These are phyloP conservation scores for Spinacia oleracea DNA, from an alignment of 179 eudicot genomes.

Conservation along the genomic window DNA sequence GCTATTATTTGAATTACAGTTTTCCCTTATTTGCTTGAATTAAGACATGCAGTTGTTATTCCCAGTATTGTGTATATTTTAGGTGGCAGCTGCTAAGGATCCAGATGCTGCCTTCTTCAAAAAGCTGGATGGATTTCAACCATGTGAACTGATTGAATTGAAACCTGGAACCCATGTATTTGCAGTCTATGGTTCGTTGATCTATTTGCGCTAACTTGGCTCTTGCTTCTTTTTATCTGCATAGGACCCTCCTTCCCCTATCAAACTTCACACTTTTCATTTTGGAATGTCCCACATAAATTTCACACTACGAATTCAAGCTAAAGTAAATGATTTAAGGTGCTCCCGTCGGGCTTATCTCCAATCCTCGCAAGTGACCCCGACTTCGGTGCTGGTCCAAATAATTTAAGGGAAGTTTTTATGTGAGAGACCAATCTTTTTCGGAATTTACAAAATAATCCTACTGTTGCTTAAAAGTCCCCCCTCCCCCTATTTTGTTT, in stretches of 20 bases:
- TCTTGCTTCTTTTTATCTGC: background rate
- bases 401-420: no score
- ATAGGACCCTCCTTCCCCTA: background rate
- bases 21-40: background rate
- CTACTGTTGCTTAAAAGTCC: background rate
- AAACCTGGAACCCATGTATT: slow-evolving; percentile 90
- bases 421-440: no score
- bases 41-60: background rate
- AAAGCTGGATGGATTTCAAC: slow-evolving; percentile 88
- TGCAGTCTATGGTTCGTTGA: slow-evolving; percentile 75
- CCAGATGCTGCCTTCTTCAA: slow-evolving; percentile 89
- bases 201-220: background rate
- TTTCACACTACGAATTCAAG: no score
- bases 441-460: background rate
- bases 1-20: slow-evolving; percentile 18
- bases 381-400: no score
- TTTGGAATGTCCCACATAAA: background rate
- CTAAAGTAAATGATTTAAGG: no score
- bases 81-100: slow-evolving; percentile 84
- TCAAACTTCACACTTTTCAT: background rate
- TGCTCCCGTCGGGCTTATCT: no score
- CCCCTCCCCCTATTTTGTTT: no score
- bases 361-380: no score
- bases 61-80: slow-evolving; percentile 17
- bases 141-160: slow-evolving; percentile 82